Percentiles rank a stretch among this genome's conserved stretches.
Evolutionary conservation across 495 filamentous ascomycete genomes (phyloP).

Genomic region (Lasiosphaeria miniovina): DNA sequence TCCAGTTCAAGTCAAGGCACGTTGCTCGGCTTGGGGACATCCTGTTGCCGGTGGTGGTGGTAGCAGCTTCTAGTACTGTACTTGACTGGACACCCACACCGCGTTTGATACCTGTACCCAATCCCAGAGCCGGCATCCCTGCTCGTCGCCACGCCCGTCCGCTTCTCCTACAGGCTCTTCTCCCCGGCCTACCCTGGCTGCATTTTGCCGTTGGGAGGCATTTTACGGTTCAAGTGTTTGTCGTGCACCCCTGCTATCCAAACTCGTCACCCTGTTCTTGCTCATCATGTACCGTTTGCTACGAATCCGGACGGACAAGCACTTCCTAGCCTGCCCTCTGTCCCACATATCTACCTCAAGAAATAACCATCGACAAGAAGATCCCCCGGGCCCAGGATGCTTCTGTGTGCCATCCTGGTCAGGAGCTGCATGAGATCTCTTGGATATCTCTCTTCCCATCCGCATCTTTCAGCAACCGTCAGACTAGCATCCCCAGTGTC

Average conservation of each 20-base stretch:
- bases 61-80: no score
- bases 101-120: slow-evolving; percentile 5
- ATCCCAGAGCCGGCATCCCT: slow-evolving; percentile 4
- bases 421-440: slow-evolving; percentile 22
- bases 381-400: not conserved
- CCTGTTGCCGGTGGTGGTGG: no score
- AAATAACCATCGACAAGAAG: slow-evolving; percentile 6
- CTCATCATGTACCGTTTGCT: slow-evolving; percentile 2
- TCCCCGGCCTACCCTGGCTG: slow-evolving; percentile 11
- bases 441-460: slow-evolving; percentile 11
- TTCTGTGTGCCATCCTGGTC: slow-evolving; percentile 11
- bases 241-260: slow-evolving; percentile 11
- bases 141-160: slow-evolving; percentile 5
- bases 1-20: no score
- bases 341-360: not conserved
- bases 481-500: slow-evolving; percentile 3
- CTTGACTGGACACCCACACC: not conserved
- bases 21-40: no score
- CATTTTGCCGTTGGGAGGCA: slow-evolving; percentile 30
- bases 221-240: slow-evolving; percentile 27
- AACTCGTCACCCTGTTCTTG: slow-evolving; percentile 5
- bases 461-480: slow-evolving; percentile 4
- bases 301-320: not conserved
- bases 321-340: slow-evolving; percentile 4
- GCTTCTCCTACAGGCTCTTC: slow-evolving; percentile 11